Conservation (phyloP, 345 rosid species). For the Jatropha curcas region DNA sequence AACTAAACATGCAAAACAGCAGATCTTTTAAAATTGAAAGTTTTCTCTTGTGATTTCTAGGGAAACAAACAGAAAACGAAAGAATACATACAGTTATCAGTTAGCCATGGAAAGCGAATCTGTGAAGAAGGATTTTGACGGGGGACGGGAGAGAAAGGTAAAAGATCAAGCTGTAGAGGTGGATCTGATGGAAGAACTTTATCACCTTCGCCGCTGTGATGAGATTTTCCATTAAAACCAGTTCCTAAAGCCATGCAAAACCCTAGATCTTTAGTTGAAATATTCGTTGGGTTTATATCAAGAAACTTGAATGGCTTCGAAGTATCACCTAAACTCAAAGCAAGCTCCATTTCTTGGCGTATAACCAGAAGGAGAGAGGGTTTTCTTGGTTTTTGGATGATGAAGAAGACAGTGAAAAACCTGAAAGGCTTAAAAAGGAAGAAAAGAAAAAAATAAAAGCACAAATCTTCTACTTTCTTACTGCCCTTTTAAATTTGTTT, state of each 20-base stretch:
- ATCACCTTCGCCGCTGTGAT: too few relatives aligned
- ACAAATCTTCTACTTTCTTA: neutral
- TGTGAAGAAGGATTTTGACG: conserved; percentile 34
- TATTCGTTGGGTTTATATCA: conserved; percentile 44
- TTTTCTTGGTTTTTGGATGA: neutral
- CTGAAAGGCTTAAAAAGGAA: conserved; percentile 10
- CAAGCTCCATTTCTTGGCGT: conserved; percentile 63
- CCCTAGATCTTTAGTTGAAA: conserved; percentile 50
- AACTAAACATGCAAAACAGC: neutral
- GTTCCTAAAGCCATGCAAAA: conserved; percentile 61
- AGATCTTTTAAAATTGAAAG: neutral
- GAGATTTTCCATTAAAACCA: conserved; percentile 35
- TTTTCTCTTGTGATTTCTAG: neutral
- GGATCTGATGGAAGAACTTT: conserved; percentile 45
- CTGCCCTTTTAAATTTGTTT: neutral
- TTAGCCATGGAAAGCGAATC: conserved; percentile 74
- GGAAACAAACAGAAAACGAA: neutral
- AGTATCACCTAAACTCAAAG: conserved; percentile 77
- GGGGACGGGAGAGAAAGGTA: conserved; percentile 59
- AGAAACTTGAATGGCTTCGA: conserved; percentile 65
- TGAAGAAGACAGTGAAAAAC: neutral
- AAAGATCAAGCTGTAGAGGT: conserved; percentile 67
- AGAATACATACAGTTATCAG: conserved; percentile 46
- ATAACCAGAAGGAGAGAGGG: neutral
- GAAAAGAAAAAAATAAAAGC: neutral